Evolutionary conservation across 371 early-diverging fungal genomes (phyloP), one percentile per base, ranked within the genome.

Genomic region (Saksenaea oblongispora): DNA sequence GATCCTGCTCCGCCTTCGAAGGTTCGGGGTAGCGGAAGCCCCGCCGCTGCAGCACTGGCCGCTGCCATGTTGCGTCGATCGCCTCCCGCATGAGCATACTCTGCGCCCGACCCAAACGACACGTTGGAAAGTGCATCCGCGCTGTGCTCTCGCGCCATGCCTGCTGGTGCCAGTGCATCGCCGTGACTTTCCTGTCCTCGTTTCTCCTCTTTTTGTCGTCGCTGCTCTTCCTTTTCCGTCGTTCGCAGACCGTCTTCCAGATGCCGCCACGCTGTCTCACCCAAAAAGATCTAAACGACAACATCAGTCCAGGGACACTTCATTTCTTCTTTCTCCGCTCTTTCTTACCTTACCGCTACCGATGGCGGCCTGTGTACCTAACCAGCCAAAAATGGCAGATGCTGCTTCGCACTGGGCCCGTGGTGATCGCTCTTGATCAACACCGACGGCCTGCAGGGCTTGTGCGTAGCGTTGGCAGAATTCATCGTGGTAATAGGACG

Each of bases 381-480:
- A 66, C 93, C 94, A 96, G 18, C 86, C 88, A 65, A 87, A 80
- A 27, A 75, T 78, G 5, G 84, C 75, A 5, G 85, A 65, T 34
- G 89, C 75, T 4, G 82, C 80, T 61, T 88, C 85, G 75, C 90
- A 91, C 59, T 81, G 78, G 1, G 64, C 76, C 61, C 77, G 62
- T 13, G 73, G 67, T 8, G 63, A 44, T 31, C 63, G 62, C 22
- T 67, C 71, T 24, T 68, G 44, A 60, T 82, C 79, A 13, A 86
- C 73, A 36, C 78, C 79, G 10, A 78, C 59, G 24, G 80, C 74
- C 17, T 69, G 53, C 18, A 85, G 69, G 10, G 85, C 69, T 2
- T 71, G 63, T 64, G 71, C 59, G 75, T 93, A 96, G 3, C 95
- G 85, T 17, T 87, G 77, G 18, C 89, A 64, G 64, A 91, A 85